Percentiles rank a stretch among this genome's conserved stretches.
phyloP scores from a whole-genome alignment of 1,139 yeast species.

The Saccharomyces hybrid region DNA sequence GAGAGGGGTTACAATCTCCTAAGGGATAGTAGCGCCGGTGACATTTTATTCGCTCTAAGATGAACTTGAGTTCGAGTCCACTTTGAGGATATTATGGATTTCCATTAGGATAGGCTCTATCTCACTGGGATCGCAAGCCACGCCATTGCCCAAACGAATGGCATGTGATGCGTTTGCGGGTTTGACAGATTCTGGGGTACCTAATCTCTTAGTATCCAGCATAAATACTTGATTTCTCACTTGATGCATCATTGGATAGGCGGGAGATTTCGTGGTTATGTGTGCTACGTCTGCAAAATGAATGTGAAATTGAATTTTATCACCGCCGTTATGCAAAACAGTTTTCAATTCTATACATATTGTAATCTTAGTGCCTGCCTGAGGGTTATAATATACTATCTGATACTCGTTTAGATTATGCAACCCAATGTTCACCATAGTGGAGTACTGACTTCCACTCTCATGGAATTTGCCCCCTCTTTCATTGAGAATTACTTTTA shows the following conservation, averaged over 20 bases:
- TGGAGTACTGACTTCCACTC: slow-evolving; percentile 7
- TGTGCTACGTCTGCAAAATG: slow-evolving; percentile 29
- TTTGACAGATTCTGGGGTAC: slow-evolving; percentile 4
- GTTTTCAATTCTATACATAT: slow-evolving; percentile 25
- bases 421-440: slow-evolving; percentile 22
- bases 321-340: slow-evolving; percentile 22
- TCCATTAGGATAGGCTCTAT: slow-evolving; percentile 23
- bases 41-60: neutral
- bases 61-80: slow-evolving; percentile 7
- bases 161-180: slow-evolving; percentile 5
- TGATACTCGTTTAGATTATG: slow-evolving; percentile 30
- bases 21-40: neutral
- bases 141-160: slow-evolving; percentile 27
- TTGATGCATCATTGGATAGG: slow-evolving; percentile 24
- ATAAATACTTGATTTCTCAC: slow-evolving; percentile 27
- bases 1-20: neutral
- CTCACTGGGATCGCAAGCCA: slow-evolving; percentile 26
- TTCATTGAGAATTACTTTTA: slow-evolving; percentile 18
- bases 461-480: slow-evolving; percentile 5
- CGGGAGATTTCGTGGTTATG: slow-evolving; percentile 23
- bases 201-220: slow-evolving; percentile 15
- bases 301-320: slow-evolving; percentile 22
- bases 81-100: slow-evolving; percentile 23
- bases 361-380: slow-evolving; percentile 23
- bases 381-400: slow-evolving; percentile 22